Conservation (phyloP, 495 filamentous ascomycete genomes). For the Chaetomium cochliodes region DNA sequence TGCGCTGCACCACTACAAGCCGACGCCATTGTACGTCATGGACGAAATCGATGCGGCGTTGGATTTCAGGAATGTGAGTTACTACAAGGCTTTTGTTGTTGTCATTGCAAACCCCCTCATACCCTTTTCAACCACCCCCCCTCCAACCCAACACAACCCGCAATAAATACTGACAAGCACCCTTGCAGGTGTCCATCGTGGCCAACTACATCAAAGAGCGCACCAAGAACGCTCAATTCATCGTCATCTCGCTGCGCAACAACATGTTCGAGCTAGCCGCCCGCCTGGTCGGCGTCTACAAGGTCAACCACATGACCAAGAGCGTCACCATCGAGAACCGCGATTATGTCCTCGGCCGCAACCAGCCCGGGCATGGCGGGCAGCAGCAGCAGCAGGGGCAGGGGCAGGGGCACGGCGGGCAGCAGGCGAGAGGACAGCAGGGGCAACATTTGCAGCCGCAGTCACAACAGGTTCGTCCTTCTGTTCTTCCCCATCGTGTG, state of each 20-base stretch:
- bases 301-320: conserved; percentile 99
- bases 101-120: not conserved
- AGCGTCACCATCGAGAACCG: conserved; percentile 92
- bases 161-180: conserved; percentile 3
- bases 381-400: not conserved
- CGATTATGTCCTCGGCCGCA: conserved; percentile 55
- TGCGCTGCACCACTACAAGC: conserved; percentile 96
- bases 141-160: not conserved
- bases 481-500: conserved; percentile 17
- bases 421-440: not conserved
- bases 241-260: conserved; percentile 95
- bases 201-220: conserved; percentile 98
- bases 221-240: conserved; percentile 98
- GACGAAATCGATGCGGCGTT: conserved; percentile 98
- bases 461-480: conserved; percentile 21
- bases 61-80: conserved; percentile 92
- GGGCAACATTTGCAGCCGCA: not conserved
- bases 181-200: conserved; percentile 83
- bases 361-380: not conserved
- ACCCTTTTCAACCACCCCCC: not conserved
- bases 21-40: conserved; percentile 98
- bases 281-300: conserved; percentile 92
- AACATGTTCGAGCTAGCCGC: conserved; percentile 99
- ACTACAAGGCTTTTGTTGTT: not conserved
- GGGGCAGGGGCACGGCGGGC: conserved; percentile 17